Evolutionary conservation across 164 flowering plant genomes (phyloP), one percentile per base, ranked within the genome.

Genomic region (Stephania yunnanensis): DNA sequence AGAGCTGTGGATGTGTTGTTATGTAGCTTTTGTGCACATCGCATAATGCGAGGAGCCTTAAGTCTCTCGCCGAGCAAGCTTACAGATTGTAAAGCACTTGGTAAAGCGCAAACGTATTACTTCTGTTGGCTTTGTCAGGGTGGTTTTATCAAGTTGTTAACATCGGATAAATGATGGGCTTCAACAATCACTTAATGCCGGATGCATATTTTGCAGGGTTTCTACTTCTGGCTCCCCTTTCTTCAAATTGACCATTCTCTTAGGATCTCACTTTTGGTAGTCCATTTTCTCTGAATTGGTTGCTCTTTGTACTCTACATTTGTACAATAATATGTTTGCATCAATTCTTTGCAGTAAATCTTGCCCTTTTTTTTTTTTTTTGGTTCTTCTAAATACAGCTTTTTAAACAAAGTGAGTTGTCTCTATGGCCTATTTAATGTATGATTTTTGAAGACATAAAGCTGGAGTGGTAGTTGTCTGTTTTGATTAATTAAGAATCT

Each of bases 1-100:
- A 78, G 81, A 85, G 85, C 64, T 91, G 95, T 83, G 80, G 86
- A 1, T 91, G 95, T 75, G 82, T 76, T 64, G 85, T 91, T 69
- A 89, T 89, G 93, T 91, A 84, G 71, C 22, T 31, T 7, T 10
- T 31, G 12, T 29, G 42, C 42, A 36, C 30, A 25, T 42, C 2
- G 30, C 11, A 29, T 3, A 36, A 20, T 12, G 17, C 13, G 15
- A 25, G 70, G 11, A 67, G 64, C 64, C 64, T 12, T 19, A 22
- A 2, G 64, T 6, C 42, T 30, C 71, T 68, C 6, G 15, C 46
- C n/a, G 11, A 68, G 48, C 71, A 30, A 68, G 71, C 44, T 5
- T n/a, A 36, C 42, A 29, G 42, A 36, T 31, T 68, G 44, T 10
- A 36, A 68, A 68, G 48, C n/a, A 68, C 11, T 4, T 36, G 45